Conservation (phyloP, 176 grass and related monocot genomes). For the Areca catechu region DNA sequence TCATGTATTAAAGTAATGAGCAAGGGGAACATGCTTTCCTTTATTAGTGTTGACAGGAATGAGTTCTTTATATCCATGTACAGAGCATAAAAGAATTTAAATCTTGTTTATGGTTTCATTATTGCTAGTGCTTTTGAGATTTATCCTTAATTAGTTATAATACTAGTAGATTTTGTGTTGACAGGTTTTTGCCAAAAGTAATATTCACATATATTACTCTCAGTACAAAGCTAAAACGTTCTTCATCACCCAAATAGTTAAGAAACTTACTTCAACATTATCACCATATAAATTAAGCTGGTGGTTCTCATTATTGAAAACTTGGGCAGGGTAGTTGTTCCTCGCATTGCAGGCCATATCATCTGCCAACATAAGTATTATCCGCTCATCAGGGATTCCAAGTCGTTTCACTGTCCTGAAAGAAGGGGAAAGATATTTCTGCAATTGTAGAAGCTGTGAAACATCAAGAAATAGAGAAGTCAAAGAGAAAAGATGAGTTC, state of each 20-base stretch:
- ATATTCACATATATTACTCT: too few relatives aligned
- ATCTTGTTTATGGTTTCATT: too few relatives aligned
- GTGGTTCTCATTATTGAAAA: conserved; percentile 99
- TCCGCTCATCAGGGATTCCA: conserved; percentile 90
- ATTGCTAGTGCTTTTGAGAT: too few relatives aligned
- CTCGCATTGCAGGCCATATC: conserved; percentile 94
- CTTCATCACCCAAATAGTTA: not conserved
- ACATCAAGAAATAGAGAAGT: conserved; percentile 4
- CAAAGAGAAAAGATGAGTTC: not conserved
- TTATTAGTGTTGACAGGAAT: too few relatives aligned
- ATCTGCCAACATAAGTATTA: conserved; percentile 98
- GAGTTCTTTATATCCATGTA: too few relatives aligned
- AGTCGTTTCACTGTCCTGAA: conserved; percentile 86
- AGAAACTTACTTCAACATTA: conserved; percentile 76
- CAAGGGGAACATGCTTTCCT: too few relatives aligned
- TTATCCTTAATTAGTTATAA: too few relatives aligned
- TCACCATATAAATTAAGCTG: conserved; percentile 92
- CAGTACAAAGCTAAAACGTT: too few relatives aligned
- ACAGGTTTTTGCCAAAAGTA: too few relatives aligned
- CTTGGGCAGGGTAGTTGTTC: conserved; percentile 94
- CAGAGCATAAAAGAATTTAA: too few relatives aligned
- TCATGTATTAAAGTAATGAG: too few relatives aligned
- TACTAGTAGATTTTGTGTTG: too few relatives aligned
- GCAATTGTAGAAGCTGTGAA: conserved; percentile 2
- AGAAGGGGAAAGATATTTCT: conserved; percentile 3